phyloP scores from a whole-genome alignment of 495 filamentous ascomycete species.

The Penicilliopsis zonata region DNA sequence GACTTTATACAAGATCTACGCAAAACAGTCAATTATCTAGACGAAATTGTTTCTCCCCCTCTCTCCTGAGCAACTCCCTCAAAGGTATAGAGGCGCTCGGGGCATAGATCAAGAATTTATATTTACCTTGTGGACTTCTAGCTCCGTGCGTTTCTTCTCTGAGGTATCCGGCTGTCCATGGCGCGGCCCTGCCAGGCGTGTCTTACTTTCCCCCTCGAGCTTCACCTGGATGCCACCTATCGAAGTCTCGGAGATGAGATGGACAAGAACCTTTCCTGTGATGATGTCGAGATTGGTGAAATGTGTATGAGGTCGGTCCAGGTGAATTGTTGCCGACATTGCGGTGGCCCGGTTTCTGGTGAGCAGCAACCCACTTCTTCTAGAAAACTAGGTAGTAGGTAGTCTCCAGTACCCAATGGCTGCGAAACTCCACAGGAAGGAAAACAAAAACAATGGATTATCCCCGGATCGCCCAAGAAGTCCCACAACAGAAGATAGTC shows the following conservation, averaged over 20 bases:
- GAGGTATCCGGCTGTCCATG: constrained; percentile 47
- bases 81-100: too few relatives aligned
- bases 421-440: too few relatives aligned
- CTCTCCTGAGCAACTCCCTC: background rate
- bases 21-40: constrained; percentile 5
- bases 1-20: constrained; percentile 55
- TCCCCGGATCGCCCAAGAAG: too few relatives aligned
- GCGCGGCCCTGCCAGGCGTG: constrained; percentile 42
- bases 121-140: constrained; percentile 69
- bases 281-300: constrained; percentile 88
- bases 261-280: constrained; percentile 54
- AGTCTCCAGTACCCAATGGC: too few relatives aligned
- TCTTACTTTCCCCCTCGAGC: constrained; percentile 79
- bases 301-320: constrained; percentile 61
- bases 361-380: too few relatives aligned
- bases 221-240: constrained; percentile 80
- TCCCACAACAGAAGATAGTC: too few relatives aligned
- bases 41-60: background rate
- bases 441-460: too few relatives aligned
- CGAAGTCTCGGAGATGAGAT: constrained; percentile 48
- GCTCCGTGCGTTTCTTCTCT: constrained; percentile 45
- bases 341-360: constrained; percentile 16
- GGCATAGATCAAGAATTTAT: background rate
- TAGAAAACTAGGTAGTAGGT: too few relatives aligned
- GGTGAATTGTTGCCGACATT: constrained; percentile 69